Conservation (phyloP, 257 asterid species). For the Mentha longifolia region DNA sequence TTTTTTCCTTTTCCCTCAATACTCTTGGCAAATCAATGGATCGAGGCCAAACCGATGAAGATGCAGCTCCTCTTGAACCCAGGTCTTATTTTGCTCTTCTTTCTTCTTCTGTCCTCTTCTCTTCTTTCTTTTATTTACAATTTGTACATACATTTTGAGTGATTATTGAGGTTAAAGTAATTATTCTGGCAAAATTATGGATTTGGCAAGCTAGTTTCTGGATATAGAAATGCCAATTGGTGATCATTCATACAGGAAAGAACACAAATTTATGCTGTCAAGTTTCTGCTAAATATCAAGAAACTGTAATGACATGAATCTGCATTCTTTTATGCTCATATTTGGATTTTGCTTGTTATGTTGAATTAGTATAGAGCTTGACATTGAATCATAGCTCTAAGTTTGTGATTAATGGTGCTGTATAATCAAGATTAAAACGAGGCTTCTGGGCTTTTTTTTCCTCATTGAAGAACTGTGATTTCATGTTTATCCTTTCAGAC, state of each 20-base stretch:
- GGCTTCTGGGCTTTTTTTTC: neutral
- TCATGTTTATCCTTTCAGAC: neutral
- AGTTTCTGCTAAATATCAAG: neutral
- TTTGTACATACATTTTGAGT: neutral
- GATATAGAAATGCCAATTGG: neutral
- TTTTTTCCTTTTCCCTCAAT: neutral
- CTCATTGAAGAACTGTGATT: neutral
- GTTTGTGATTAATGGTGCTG: neutral
- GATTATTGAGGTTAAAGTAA: neutral
- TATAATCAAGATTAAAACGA: neutral
- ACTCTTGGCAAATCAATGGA: constrained; percentile 18
- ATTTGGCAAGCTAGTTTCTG: neutral
- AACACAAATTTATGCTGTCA: neutral
- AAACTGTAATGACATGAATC: neutral
- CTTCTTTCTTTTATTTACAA: neutral
- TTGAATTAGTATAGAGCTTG: neutral
- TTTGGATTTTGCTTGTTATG: neutral
- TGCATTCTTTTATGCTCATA: neutral
- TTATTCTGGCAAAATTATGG: neutral
- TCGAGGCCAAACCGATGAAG: constrained; percentile 22
- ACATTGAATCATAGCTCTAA: neutral
- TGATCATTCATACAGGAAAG: neutral
- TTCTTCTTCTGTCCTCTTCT: neutral
- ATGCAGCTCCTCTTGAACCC: constrained; percentile 21
- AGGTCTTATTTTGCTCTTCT: constrained; percentile 13